Base-by-base conservation (phyloP, 2,329 filamentous ascomycete genomes). In the Dryadomyces quercus-mongolicae region DNA sequence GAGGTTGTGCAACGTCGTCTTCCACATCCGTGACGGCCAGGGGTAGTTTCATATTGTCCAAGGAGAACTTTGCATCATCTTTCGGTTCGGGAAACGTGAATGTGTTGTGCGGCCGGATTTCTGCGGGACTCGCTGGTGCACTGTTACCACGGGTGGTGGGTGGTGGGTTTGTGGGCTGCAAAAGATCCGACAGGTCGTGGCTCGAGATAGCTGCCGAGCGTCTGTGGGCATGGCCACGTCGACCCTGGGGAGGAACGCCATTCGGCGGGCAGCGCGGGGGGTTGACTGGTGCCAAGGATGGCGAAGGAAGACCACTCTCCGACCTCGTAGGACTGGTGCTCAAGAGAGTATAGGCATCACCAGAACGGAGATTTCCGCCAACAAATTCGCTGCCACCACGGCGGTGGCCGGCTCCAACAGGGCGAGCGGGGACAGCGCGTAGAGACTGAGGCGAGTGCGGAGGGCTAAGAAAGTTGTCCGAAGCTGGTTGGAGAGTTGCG, bases 321-420 rank as follows among this genome's bases (percentile, higher is more conserved):
- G 74, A 73, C 60, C 84, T 88, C 12, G 82, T 85, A 31, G 85
- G 84, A 62, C 84, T 89, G 13, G 80, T 79, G 66, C 81, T 86
- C 70, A 87, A 74, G 8, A 81, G 70, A 10, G 78, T 77, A 51
- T 82, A 80, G 0, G 77, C 73, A 49, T 77, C 79, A 13, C 79
- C 71, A 68, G 75, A 68, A 61, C 81, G 73, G 60, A 77, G 70
- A 61, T 85, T 85, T 8, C 86, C 87, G 42, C 88, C 88, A 49
- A 94, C 86, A 63, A 94, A 90, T 66, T 95, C 90, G 65, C 90
- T 95, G 31, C 83, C 86, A 53, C 86, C 86, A 62, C 91, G 80
- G 62, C 84, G 78, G 66, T 95, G 91, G 34, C 85, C 83, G 64
- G 90, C 86, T 21, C 84, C 82, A 36, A 71, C 70, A 22, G 77